Conservation (phyloP, 768 basidiomycete genomes). For the Termitomyces sp. region DNA sequence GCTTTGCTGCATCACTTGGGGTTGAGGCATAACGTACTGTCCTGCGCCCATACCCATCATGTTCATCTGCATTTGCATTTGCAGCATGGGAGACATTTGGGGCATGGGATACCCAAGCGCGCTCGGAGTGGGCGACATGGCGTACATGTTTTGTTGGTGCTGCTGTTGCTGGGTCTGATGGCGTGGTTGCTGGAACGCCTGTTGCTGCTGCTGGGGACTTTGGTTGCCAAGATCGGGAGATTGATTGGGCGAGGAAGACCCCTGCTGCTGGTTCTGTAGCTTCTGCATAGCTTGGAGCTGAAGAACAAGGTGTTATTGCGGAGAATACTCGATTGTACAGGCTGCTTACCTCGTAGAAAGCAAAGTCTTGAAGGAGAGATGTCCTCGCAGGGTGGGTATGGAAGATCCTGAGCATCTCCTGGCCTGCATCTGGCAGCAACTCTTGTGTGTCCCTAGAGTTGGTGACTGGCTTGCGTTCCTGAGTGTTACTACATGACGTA, state of each 20-base stretch:
- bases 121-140: conserved; percentile 43
- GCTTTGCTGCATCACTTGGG: conserved; percentile 81
- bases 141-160: conserved; percentile 46
- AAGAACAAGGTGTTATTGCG: conserved; percentile 1
- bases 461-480: conserved; percentile 97
- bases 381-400: conserved; percentile 91
- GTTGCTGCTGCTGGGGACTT: conserved; percentile 39
- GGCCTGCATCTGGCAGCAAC: conserved; percentile 90
- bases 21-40: conserved; percentile 53
- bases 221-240: conserved; percentile 32
- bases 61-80: conserved; percentile 50
- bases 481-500: conserved; percentile 73
- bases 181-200: conserved; percentile 15
- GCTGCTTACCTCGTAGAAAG: conserved; percentile 76
- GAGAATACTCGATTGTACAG: neutral
- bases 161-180: conserved; percentile 38
- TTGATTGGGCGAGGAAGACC: conserved; percentile 35
- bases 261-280: conserved; percentile 37
- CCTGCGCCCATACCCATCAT: conserved; percentile 48
- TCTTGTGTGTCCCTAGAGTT: conserved; percentile 98
- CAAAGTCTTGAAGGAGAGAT: conserved; percentile 89
- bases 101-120: conserved; percentile 56
- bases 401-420: conserved; percentile 96
- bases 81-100: conserved; percentile 62
- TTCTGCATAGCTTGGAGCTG: conserved; percentile 89